A percentile compares a stretch with the other conserved stretches of the same genome.
phyloP scores from a whole-genome alignment of 176 grass and related monocot species.

The Olyra latifolia region DNA sequence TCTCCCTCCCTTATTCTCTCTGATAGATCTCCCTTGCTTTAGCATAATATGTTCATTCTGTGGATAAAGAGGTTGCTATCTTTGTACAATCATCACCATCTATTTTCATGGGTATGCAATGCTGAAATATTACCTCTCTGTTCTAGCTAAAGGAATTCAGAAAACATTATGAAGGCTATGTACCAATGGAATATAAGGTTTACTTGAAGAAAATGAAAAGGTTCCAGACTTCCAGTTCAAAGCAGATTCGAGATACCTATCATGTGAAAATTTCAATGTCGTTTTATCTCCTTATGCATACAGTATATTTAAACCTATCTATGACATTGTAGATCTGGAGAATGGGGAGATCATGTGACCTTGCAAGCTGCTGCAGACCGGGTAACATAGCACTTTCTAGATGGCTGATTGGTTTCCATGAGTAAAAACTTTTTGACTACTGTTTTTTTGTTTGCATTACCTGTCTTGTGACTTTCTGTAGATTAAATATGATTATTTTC shows the following conservation, averaged over 20 bases:
- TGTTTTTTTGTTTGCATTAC: constrained; percentile 42
- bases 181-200: constrained; percentile 95
- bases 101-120: constrained; percentile 1
- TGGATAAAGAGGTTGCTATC: neutral
- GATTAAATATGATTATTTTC: constrained; percentile 2
- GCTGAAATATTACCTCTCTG: constrained; percentile 27
- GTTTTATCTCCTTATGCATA: constrained; percentile 23
- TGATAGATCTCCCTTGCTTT: neutral
- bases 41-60: neutral
- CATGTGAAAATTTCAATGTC: neutral
- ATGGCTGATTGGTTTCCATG: constrained; percentile 40
- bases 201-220: constrained; percentile 97
- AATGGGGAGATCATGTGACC: constrained; percentile 97
- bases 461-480: constrained; percentile 29
- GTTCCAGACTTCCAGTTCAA: constrained; percentile 54
- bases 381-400: constrained; percentile 62
- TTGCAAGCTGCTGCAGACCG: constrained; percentile 91
- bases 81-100: neutral
- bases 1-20: neutral
- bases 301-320: constrained; percentile 25
- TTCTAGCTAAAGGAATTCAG: constrained; percentile 87
- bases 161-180: constrained; percentile 92
- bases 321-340: constrained; percentile 61
- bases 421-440: constrained; percentile 40
- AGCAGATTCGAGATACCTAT: constrained; percentile 17